Conservation (phyloP, 192 early-diverging fungal genomes). For the Backusella australiensis region DNA sequence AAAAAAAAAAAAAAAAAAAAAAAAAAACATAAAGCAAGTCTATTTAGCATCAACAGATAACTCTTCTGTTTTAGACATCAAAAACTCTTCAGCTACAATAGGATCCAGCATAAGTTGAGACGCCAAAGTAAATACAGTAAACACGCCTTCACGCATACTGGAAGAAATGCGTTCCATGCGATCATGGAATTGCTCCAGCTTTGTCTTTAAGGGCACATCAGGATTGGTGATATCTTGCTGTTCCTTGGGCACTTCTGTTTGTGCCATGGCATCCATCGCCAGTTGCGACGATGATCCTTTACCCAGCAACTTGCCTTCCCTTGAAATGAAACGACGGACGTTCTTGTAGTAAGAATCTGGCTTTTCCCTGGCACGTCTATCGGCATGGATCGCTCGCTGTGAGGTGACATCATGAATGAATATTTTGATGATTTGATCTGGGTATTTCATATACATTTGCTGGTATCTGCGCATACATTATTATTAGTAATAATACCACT, state of each 20-base stretch:
- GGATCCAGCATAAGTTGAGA: constrained; percentile 24
- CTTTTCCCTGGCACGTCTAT: constrained; percentile 5
- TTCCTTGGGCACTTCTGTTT: constrained; percentile 24
- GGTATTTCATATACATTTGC: constrained; percentile 28
- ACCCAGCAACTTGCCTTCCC: constrained; percentile 4
- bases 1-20: background rate
- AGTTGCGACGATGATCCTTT: background rate
- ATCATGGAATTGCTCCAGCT: constrained; percentile 25
- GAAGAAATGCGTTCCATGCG: constrained; percentile 21
- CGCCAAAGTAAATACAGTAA: constrained; percentile 24
- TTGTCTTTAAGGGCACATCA: constrained; percentile 13
- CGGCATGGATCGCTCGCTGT: constrained; percentile 29
- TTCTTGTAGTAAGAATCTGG: constrained; percentile 11
- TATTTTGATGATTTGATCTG: constrained; percentile 36
- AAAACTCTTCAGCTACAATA: constrained; percentile 23
- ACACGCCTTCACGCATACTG: constrained; percentile 28
- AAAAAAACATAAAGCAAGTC: background rate
- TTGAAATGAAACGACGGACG: constrained; percentile 14
- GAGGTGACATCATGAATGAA: constrained; percentile 41
- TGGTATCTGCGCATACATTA: constrained; percentile 20
- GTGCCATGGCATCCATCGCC: constrained; percentile 31
- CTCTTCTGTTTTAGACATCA: constrained; percentile 7
- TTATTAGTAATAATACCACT: background rate
- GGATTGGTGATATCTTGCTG: constrained; percentile 21
- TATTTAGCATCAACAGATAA: background rate